Base-by-base conservation (phyloP, 2,329 filamentous ascomycete species). In the Colletotrichum eremochloae region DNA sequence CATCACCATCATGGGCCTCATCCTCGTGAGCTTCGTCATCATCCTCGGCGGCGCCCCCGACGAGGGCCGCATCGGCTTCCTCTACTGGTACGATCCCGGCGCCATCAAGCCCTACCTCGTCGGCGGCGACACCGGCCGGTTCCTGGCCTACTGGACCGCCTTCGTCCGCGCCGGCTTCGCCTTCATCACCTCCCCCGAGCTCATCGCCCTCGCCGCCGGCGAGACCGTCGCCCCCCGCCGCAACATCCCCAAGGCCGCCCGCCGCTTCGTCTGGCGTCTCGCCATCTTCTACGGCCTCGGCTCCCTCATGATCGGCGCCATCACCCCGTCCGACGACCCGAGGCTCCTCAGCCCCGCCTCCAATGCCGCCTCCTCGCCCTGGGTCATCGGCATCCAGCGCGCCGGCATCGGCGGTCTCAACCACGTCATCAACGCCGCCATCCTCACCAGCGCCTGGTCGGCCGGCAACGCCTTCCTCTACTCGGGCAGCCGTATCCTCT, bases 401-500 rank as follows among this genome's bases (percentile, higher is more conserved):
- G 86, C 92, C 6, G 86, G 89, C 14, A 94, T 95, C 76, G 81
- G 83, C 2, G 87, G 85, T 1, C 86, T 94, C 2, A 89, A 91
- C 76, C 88, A 88, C 73, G 86, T 93, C 75, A 91, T 93, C 82
- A 93, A 94, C 77, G 91, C 86, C 44, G 90, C 88, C 29, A 88
- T 93, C 76, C 83, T 93, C 63, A 90, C 91, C 20, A 89, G 91
- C 0, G 90, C 4, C 89, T 91, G 80, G 89, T 91, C 66, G n/a
- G 86, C 92, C 8, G 86, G 89, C 15, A 94, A 95, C 75, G 81
- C 83, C 2, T 87, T 86, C 1, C 86, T 94, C 2, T 89, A 93
- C 80, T 91, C 89, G 1, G 90, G 91, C 63, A 91, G 89, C 53
- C 89, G 93, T 78, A 89, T 94, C 29, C 84, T 95, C 11, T 91